Percentiles rank a stretch among this genome's conserved stretches.
These are phyloP conservation scores for Neurospora tetrasperma DNA, from an alignment of 495 filamentous ascomycete species.

Conservation along the genomic window DNA sequence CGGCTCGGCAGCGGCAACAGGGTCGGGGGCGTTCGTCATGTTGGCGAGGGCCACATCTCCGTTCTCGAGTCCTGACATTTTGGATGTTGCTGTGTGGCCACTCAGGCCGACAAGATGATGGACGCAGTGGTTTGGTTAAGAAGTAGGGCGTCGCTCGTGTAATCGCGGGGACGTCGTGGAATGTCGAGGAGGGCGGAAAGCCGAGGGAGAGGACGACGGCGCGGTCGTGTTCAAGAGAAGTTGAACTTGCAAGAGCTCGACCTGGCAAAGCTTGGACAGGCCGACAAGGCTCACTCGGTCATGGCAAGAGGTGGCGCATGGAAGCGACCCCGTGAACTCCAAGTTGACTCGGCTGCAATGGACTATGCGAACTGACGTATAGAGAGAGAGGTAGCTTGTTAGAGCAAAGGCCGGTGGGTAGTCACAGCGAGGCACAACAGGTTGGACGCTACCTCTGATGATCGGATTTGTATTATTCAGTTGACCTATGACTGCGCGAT, in stretches of 20 bases:
- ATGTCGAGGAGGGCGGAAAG: neutral
- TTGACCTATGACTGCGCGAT: neutral
- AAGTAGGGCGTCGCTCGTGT: neutral
- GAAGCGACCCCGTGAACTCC: neutral
- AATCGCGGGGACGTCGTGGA: neutral
- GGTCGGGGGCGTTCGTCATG: neutral
- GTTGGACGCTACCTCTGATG: neutral
- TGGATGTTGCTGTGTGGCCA: neutral
- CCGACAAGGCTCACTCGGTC: constrained; percentile 9
- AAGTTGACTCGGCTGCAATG: neutral
- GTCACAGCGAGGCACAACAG: neutral
- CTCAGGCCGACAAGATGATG: neutral
- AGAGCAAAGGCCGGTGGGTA: neutral
- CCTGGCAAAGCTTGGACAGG: constrained; percentile 11
- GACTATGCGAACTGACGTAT: neutral
- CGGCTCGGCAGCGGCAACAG: constrained; percentile 11
- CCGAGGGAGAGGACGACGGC: neutral
- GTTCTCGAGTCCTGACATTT: neutral
- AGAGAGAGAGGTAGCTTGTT: neutral
- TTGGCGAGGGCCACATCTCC: neutral
- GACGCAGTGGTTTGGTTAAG: neutral
- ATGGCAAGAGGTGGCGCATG: constrained; percentile 9
- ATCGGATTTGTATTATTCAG: neutral
- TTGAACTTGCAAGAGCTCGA: constrained; percentile 2
- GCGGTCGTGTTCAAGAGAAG: neutral